Conservation (phyloP, 2,329 filamentous ascomycete species). For the Exophiala sideris region DNA sequence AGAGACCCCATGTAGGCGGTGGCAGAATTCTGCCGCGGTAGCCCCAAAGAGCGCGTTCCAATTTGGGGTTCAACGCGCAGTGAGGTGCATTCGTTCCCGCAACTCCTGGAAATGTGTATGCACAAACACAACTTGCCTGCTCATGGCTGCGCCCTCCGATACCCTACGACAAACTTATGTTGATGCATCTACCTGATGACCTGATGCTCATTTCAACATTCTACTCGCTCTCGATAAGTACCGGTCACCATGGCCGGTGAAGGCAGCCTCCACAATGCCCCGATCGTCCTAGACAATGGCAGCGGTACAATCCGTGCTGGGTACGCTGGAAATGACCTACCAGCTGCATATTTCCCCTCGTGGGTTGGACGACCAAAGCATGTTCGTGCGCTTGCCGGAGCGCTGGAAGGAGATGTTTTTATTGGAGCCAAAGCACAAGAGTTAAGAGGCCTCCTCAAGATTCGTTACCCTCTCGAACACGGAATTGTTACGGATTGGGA, state of each 20-base stretch:
- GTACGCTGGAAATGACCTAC: slow-evolving; percentile 92
- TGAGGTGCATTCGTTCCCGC: background rate
- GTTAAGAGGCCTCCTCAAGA: slow-evolving; percentile 88
- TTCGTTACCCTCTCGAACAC: slow-evolving; percentile 91
- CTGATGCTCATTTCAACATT: background rate
- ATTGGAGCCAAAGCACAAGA: slow-evolving; percentile 91
- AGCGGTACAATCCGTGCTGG: slow-evolving; percentile 96
- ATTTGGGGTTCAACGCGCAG: background rate
- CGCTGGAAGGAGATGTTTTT: slow-evolving; percentile 93
- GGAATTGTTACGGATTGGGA: slow-evolving; percentile 99
- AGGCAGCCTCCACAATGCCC: slow-evolving; percentile 79
- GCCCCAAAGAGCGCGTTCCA: background rate
- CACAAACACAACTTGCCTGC: too few relatives aligned
- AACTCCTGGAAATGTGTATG: background rate
- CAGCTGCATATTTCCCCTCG: slow-evolving; percentile 95
- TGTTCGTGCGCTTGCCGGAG: slow-evolving; percentile 88
- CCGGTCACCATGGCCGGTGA: slow-evolving; percentile 24
- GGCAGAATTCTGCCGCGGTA: background rate
- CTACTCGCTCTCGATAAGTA: background rate
- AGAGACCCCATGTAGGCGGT: background rate
- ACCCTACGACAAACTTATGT: too few relatives aligned
- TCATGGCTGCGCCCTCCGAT: too few relatives aligned
- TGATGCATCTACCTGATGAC: background rate
- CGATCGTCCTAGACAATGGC: slow-evolving; percentile 98
- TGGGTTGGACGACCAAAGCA: slow-evolving; percentile 97